Evolutionary conservation across 1,284 basidiomycete species (phyloP).

Genomic region (Ustilago shanxiensis): DNA sequence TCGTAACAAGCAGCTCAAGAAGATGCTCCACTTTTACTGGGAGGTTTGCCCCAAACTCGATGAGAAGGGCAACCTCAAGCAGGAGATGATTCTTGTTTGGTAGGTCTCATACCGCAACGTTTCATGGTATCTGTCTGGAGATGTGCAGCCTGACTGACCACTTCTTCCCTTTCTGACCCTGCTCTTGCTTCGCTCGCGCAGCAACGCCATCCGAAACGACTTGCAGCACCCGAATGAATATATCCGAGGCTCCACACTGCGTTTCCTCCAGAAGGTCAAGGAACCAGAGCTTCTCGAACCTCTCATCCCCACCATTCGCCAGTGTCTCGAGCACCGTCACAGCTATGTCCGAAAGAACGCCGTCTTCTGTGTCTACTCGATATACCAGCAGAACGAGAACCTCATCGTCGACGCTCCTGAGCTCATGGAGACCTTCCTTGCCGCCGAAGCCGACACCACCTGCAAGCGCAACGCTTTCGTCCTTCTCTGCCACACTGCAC

Average conservation of each 20-base stretch:
- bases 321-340: slow-evolving; percentile 97
- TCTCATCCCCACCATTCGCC: slow-evolving; percentile 89
- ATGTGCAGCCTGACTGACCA: neutral
- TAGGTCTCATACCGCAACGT: slow-evolving; percentile 72
- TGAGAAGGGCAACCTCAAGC: slow-evolving; percentile 96
- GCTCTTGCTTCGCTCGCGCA: slow-evolving; percentile 66
- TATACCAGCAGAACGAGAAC: slow-evolving; percentile 85
- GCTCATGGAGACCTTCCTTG: slow-evolving; percentile 95
- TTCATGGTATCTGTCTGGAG: too few species aligned
- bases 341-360: slow-evolving; percentile 99
- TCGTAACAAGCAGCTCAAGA: slow-evolving; percentile 97
- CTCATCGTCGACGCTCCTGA: slow-evolving; percentile 97
- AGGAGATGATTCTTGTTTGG: slow-evolving; percentile 99
- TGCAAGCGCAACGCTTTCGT: slow-evolving; percentile 98
- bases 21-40: slow-evolving; percentile 97
- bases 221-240: slow-evolving; percentile 99
- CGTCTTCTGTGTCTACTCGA: slow-evolving; percentile 93
- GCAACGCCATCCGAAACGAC: slow-evolving; percentile 97
- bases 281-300: slow-evolving; percentile 96
- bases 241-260: slow-evolving; percentile 94
- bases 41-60: slow-evolving; percentile 99
- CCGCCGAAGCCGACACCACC: slow-evolving; percentile 88
- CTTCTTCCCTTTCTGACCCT: neutral
- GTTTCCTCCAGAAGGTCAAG: slow-evolving; percentile 95
- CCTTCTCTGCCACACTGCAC: slow-evolving; percentile 88